These are phyloP conservation scores for Aureobasidium pullulans DNA, from an alignment of 2,329 filamentous ascomycete species.

Conservation along the genomic window DNA sequence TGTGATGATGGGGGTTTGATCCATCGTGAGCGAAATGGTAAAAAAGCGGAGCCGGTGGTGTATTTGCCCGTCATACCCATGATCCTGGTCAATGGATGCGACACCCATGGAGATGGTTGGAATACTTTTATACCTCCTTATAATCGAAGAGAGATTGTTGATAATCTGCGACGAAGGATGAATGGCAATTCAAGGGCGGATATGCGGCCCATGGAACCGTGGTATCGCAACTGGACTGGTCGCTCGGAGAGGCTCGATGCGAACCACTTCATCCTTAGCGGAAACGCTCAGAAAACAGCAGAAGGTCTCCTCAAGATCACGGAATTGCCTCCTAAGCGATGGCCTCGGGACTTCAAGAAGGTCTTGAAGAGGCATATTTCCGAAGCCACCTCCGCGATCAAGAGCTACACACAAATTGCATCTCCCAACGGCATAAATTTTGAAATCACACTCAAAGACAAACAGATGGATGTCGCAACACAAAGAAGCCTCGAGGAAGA, in stretches of 20 bases:
- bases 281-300: constrained; percentile 56
- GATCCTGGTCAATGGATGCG: constrained; percentile 89
- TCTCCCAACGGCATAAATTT: neutral
- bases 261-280: constrained; percentile 45
- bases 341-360: constrained; percentile 98
- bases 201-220: constrained; percentile 81
- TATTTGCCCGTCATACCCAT: constrained; percentile 85
- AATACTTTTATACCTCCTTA: constrained; percentile 96
- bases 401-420: neutral
- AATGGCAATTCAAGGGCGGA: constrained; percentile 49
- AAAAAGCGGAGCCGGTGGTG: constrained; percentile 77
- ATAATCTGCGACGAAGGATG: constrained; percentile 83
- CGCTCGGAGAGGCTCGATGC: constrained; percentile 60
- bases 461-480: no score
- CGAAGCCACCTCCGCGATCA: neutral
- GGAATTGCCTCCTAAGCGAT: constrained; percentile 85
- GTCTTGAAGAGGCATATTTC: constrained; percentile 87
- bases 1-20: constrained; percentile 80
- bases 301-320: constrained; percentile 82
- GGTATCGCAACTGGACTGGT: constrained; percentile 95
- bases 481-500: neutral
- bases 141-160: constrained; percentile 81
- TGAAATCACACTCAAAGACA: neutral
- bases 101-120: constrained; percentile 98
- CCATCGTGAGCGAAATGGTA: constrained; percentile 79